Evolutionary conservation across 73 alveolate species (phyloP).

Genomic region (Urostyla sp.): DNA sequence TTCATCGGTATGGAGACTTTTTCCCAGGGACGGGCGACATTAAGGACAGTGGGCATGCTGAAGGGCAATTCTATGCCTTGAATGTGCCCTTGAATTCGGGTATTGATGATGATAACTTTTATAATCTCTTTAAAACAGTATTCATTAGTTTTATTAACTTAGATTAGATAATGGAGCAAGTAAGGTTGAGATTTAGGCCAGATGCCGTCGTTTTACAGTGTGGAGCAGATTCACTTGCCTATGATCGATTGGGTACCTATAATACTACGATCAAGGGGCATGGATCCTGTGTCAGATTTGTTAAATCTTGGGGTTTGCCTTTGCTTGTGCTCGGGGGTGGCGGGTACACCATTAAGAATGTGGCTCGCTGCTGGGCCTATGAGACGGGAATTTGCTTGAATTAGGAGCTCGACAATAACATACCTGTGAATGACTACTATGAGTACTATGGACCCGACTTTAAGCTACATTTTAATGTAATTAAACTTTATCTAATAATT

Average conservation of each 20-base stretch:
- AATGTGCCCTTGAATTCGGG: constrained; percentile 98
- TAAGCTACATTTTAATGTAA: constrained; percentile 67
- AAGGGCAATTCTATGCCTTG: constrained; percentile 93
- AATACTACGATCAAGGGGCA: constrained; percentile 96
- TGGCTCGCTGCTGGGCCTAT: constrained; percentile 98
- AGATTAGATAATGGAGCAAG: constrained; percentile 78
- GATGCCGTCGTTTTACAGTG: constrained; percentile 96
- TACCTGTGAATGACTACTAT: constrained; percentile 77
- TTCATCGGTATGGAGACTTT: constrained; percentile 98
- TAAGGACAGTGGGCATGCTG: constrained; percentile 90
- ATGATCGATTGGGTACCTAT: constrained; percentile 96
- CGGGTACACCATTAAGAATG: constrained; percentile 98
- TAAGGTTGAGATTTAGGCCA: constrained; percentile 90
- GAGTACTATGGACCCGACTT: constrained; percentile 84
- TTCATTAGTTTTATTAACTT: background rate
- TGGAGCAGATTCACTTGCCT: constrained; percentile 97
- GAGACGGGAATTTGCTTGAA: constrained; percentile 95
- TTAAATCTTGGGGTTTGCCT: constrained; percentile 96
- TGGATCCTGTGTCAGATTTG: constrained; percentile 93
- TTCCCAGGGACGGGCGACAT: constrained; percentile 98
- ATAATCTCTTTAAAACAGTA: constrained; percentile 79
- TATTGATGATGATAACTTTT: constrained; percentile 93
- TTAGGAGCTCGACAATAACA: constrained; percentile 74
- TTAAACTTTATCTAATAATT: constrained; percentile 4
- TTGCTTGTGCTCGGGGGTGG: constrained; percentile 98